Conservation (phyloP, 495 filamentous ascomycete genomes). For the Podospora tetraspora region DNA sequence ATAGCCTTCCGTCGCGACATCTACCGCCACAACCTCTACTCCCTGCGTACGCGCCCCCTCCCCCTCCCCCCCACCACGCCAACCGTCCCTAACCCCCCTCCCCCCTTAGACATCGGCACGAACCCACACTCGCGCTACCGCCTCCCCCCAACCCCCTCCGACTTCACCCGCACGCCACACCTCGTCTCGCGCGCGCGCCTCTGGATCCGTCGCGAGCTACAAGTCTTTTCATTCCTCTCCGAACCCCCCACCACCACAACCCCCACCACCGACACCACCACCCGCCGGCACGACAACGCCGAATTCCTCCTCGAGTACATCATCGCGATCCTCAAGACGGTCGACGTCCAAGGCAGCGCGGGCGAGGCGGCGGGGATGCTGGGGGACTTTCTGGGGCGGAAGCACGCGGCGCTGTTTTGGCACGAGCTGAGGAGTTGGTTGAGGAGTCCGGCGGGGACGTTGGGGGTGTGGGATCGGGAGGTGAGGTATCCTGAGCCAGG, state of each 20-base stretch:
- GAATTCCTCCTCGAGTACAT: conserved; percentile 91
- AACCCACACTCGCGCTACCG: conserved; percentile 73
- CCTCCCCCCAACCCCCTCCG: conserved; percentile 64
- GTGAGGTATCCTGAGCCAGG: conserved; percentile 61
- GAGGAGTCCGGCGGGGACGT: conserved; percentile 63
- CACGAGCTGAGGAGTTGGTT: conserved; percentile 81
- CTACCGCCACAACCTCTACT: conserved; percentile 73
- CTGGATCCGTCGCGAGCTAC: conserved; percentile 83
- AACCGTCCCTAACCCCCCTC: background rate
- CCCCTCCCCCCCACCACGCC: background rate
- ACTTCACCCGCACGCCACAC: conserved; percentile 57
- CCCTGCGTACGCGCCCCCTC: conserved; percentile 52
- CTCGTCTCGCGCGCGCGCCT: conserved; percentile 76
- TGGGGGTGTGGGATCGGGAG: conserved; percentile 75
- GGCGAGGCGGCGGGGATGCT: conserved; percentile 86
- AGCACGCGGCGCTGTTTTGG: conserved; percentile 72
- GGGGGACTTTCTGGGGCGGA: conserved; percentile 76
- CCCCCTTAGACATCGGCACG: conserved; percentile 52
- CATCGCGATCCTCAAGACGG: conserved; percentile 79
- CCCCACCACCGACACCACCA: conserved; percentile 25
- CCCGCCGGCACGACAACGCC: conserved; percentile 63
- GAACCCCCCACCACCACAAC: conserved; percentile 20
- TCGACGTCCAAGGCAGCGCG: conserved; percentile 79
- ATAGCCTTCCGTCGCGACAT: conserved; percentile 65
- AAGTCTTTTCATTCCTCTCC: conserved; percentile 73